phyloP scores from a whole-genome alignment of 176 grass and related monocot genomes.

The Tillandsia leiboldiana region DNA sequence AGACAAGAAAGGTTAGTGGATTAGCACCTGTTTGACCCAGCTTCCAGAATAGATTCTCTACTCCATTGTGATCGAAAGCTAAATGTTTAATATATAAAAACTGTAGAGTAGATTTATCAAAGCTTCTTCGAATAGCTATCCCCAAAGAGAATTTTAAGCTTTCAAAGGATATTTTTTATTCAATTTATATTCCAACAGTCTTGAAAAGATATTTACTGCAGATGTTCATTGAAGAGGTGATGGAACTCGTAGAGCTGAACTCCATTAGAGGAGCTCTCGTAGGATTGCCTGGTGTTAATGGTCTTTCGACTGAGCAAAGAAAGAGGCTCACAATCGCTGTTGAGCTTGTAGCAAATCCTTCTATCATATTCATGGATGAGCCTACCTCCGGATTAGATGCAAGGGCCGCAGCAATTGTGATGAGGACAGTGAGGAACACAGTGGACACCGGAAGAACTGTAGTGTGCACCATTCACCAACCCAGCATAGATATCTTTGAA shows the following conservation, averaged over 20 bases:
- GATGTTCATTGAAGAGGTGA: conserved; percentile 51
- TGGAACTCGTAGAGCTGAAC: conserved; percentile 49
- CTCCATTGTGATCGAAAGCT: background rate
- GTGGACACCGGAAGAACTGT: conserved; percentile 52
- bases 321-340: conserved; percentile 49
- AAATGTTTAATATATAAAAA: background rate
- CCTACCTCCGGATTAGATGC: conserved; percentile 58
- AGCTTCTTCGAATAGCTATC: no score
- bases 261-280: conserved; percentile 30
- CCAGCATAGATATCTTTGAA: conserved; percentile 59
- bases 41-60: background rate
- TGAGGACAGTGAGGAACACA: conserved; percentile 54
- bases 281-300: conserved; percentile 41
- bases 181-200: background rate
- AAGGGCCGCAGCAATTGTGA: conserved; percentile 51
- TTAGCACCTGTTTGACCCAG: background rate
- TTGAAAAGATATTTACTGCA: conserved; percentile 8
- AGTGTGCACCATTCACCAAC: conserved; percentile 63
- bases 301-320: conserved; percentile 45
- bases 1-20: conserved; percentile 27
- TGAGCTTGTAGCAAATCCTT: conserved; percentile 54
- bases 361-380: conserved; percentile 59
- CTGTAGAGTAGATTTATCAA: background rate
- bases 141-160: no score
- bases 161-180: no score